Evolutionary conservation across 208 protist species (phyloP).

Genomic region (Lotmaria passim): DNA sequence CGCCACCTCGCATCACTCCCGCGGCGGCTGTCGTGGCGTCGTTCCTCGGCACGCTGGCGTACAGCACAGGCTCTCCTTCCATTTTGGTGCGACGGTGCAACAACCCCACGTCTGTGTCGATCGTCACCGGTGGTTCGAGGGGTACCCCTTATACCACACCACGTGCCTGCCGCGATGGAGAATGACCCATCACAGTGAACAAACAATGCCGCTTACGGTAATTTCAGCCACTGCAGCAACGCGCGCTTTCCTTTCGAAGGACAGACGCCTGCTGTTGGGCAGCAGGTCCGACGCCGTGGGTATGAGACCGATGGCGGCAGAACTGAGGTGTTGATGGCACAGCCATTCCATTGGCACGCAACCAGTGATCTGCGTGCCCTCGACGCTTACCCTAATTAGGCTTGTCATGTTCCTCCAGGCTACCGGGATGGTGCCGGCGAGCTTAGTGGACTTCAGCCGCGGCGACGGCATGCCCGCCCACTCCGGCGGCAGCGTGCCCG

Average conservation of each 20-base stretch:
- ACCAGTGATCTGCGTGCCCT: slow-evolving; percentile 1
- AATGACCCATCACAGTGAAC: neutral
- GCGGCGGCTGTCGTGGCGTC: neutral
- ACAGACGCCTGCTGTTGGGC: neutral
- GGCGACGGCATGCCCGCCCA: neutral
- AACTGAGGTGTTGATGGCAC: neutral
- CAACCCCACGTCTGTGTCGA: neutral
- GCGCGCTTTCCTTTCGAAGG: neutral
- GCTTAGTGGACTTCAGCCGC: neutral
- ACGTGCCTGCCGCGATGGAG: neutral
- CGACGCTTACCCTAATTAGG: neutral
- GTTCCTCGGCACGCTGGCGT: neutral
- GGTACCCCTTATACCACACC: neutral
- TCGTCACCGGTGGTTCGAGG: neutral
- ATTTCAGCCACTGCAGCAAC: neutral
- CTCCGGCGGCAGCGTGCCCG: neutral
- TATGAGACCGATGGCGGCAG: neutral
- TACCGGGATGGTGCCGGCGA: slow-evolving; percentile 8
- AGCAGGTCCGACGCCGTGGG: neutral
- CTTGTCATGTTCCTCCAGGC: slow-evolving; percentile 6
- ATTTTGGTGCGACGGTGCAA: neutral
- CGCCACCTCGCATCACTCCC: neutral
- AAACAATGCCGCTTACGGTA: no score
- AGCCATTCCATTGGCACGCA: slow-evolving; percentile 10
- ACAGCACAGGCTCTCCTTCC: neutral